Percentiles rank a stretch among this genome's conserved stretches.
These are phyloP conservation scores for Wickerhamomyces strasburgensis DNA, from an alignment of 805 yeast genomes.

Conservation along the genomic window DNA sequence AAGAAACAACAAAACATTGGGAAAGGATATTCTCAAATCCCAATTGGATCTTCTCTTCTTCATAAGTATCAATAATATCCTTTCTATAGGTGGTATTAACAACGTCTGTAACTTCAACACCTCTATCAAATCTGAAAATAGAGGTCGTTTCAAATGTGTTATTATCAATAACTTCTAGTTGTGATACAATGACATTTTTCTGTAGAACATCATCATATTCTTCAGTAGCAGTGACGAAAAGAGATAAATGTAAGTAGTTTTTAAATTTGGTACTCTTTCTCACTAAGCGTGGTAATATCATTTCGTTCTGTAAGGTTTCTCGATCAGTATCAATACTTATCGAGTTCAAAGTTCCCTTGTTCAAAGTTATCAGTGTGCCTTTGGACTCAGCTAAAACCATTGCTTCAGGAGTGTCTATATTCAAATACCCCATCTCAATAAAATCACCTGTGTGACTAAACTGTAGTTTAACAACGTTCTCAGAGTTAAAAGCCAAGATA, in stretches of 20 bases:
- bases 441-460: slow-evolving; percentile 4
- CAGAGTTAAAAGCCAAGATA: slow-evolving; percentile 17
- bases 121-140: slow-evolving; percentile 12
- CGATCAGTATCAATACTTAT: not conserved
- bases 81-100: slow-evolving; percentile 20
- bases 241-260: slow-evolving; percentile 18
- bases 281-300: slow-evolving; percentile 9
- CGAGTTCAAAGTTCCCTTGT: not conserved
- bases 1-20: slow-evolving; percentile 33
- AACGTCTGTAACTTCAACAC: slow-evolving; percentile 23
- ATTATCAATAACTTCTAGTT: slow-evolving; percentile 23
- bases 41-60: slow-evolving; percentile 22
- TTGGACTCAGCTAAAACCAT: slow-evolving; percentile 1
- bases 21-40: slow-evolving; percentile 31
- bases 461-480: slow-evolving; percentile 11
- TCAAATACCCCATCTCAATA: slow-evolving; percentile 17
- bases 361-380: not conserved
- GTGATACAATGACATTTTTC: slow-evolving; percentile 11
- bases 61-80: slow-evolving; percentile 19
- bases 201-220: slow-evolving; percentile 3
- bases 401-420: slow-evolving; percentile 12
- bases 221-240: slow-evolving; percentile 18
- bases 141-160: slow-evolving; percentile 21
- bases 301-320: slow-evolving; percentile 8
- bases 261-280: slow-evolving; percentile 20